Conservation (phyloP, 129 eudicot species). For the Flaveria ramosissima region DNA sequence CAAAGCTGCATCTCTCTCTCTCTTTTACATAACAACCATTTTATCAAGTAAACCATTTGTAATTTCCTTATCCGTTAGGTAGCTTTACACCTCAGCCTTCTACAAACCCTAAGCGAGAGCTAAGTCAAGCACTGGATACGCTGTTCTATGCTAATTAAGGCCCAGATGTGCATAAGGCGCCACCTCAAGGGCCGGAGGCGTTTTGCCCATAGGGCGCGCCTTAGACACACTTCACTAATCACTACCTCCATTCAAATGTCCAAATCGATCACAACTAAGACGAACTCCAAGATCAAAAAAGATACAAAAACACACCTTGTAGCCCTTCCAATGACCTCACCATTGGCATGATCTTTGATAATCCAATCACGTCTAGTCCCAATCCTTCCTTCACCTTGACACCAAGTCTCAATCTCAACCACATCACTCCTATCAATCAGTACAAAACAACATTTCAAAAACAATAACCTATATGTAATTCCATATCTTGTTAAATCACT, state of each 20-base stretch:
- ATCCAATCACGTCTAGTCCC: slow-evolving; percentile 97
- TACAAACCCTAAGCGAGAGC: too few relatives aligned
- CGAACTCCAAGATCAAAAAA: not conserved
- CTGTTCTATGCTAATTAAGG: too few relatives aligned
- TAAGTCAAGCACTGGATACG: too few relatives aligned
- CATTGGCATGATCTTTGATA: slow-evolving; percentile 75
- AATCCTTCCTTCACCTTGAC: slow-evolving; percentile 93
- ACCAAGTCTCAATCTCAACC: slow-evolving; percentile 98
- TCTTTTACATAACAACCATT: too few relatives aligned
- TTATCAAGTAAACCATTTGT: too few relatives aligned
- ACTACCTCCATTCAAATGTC: not conserved
- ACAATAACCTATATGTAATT: not conserved
- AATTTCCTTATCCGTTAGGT: too few relatives aligned
- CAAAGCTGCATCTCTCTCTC: too few relatives aligned
- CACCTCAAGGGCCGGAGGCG: too few relatives aligned
- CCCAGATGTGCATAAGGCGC: too few relatives aligned
- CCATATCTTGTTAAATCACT: not conserved
- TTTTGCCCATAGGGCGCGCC: too few relatives aligned
- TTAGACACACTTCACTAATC: not conserved
- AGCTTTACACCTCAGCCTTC: too few relatives aligned
- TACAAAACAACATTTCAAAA: not conserved
- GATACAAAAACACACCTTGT: slow-evolving; percentile 57
- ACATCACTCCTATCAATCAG: slow-evolving; percentile 69
- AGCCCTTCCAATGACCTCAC: slow-evolving; percentile 93
- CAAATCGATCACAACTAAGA: not conserved